Evolutionary conservation across 2,329 filamentous ascomycete species (phyloP).

Genomic region (Bisporella sp.): DNA sequence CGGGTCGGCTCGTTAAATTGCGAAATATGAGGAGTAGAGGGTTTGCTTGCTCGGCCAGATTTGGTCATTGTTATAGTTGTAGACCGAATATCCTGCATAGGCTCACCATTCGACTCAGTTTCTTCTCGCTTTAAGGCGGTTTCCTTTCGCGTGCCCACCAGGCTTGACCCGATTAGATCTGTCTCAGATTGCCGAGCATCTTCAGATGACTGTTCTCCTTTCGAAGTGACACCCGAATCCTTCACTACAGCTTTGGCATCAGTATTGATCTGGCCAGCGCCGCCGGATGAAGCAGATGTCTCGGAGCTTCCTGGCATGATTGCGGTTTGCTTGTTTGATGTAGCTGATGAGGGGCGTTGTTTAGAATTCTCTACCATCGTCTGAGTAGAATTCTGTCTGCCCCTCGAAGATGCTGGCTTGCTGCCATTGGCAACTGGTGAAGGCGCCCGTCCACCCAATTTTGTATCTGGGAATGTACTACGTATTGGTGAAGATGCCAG

Average conservation of each 20-base stretch:
- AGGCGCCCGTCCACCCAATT: constrained; percentile 44
- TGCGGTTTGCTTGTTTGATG: constrained; percentile 55
- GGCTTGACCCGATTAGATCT: constrained; percentile 19
- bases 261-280: constrained; percentile 27
- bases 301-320: constrained; percentile 29
- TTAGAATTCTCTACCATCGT: constrained; percentile 48
- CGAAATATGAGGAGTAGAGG: constrained; percentile 54
- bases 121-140: constrained; percentile 42
- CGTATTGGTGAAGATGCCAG: constrained; percentile 71
- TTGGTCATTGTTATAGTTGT: constrained; percentile 44
- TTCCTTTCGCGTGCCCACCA: constrained; percentile 37
- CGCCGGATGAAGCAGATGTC: constrained; percentile 18
- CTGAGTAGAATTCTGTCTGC: constrained; percentile 67
- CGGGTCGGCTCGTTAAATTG: constrained; percentile 50
- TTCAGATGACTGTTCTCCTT: constrained; percentile 27
- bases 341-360: constrained; percentile 50
- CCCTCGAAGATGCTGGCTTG: constrained; percentile 62
- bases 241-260: constrained; percentile 50
- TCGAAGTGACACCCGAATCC: constrained; percentile 31
- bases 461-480: constrained; percentile 57
- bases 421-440: constrained; percentile 50
- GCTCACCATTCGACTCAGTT: constrained; percentile 36
- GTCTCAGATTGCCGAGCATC: constrained; percentile 28
- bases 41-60: constrained; percentile 59
- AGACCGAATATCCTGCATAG: constrained; percentile 26